These are phyloP conservation scores for Fraxinus paxiana DNA, from an alignment of 305 asterid species.

Conservation along the genomic window DNA sequence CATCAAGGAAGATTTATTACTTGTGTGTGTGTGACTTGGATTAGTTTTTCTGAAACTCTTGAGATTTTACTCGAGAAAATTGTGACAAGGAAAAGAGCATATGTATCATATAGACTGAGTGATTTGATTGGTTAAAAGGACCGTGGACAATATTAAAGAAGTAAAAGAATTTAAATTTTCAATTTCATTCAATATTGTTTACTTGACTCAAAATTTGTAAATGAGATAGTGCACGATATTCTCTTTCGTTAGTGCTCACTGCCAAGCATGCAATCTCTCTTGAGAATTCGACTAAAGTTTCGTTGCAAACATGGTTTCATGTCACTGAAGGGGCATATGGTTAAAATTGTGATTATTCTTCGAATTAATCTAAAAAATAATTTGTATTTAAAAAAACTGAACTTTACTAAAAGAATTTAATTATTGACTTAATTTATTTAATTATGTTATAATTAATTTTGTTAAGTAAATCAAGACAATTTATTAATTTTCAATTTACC, in stretches of 20 bases:
- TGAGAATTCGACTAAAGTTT: not conserved
- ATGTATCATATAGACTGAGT: not conserved
- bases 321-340: not conserved
- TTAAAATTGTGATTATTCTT: not conserved
- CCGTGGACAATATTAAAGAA: too few relatives aligned
- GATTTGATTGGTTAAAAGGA: not conserved
- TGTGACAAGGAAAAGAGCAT: not conserved
- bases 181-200: too few relatives aligned
- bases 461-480: not conserved
- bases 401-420: not conserved
- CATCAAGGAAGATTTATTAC: not conserved
- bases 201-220: not conserved
- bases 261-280: not conserved
- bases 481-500: not conserved
- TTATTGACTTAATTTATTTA: not conserved
- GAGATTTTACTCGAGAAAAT: not conserved
- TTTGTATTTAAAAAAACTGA: not conserved
- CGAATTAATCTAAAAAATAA: not conserved
- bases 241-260: not conserved
- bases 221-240: too few relatives aligned
- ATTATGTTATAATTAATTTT: not conserved
- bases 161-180: too few relatives aligned
- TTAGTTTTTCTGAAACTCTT: not conserved
- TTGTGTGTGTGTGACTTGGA: too few relatives aligned
- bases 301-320: too few relatives aligned